Evolutionary conservation across 2,329 filamentous ascomycete species (phyloP), one percentile per base, ranked within the genome.

Genomic region (Fusarium beomiforme): DNA sequence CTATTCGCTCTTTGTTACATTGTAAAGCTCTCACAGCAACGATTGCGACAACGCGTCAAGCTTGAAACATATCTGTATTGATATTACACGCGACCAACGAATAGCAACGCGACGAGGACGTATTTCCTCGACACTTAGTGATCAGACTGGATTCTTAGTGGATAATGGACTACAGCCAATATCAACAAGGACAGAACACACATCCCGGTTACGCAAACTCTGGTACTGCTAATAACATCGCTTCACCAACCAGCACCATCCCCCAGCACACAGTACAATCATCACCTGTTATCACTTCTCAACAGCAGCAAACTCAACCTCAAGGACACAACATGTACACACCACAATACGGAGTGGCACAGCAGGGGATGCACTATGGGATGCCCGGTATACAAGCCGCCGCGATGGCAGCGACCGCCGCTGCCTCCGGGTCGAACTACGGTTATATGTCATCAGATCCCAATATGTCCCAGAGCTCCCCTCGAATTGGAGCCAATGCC

Each of bases 381-480:
- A 93, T 95, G 82, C 91, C 92, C 36, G 89, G 92, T 23, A 93
- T 94, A 49, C 93, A 97, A 81, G 94, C 94, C 17, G 95, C 95
- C 53, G 95, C 95, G 64, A 96, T 97, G 93, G 95, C 92, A 46
- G 89, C 92, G 24, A 97, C 95, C 2, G 95, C 95, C 21, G 95
- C 95, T 3, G 95, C 95, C 14, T 95, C 94, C 9, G 95, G 95
- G 42, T 92, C 93, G 67, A 89, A 85, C 69, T 92, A 92, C 74
- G 91, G 92, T 68, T 91, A 92, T 72, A 89, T 94, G 82, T 84
- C 91, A 54, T 90, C 92, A 59, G 92, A 95, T 76, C 86, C 89
- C 23, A 90, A 86, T 83, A 86, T 86, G 83, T 87, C 81, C 81
- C 92, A 88, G 81, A 92, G 90, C 24, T 97, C 94, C 6, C 94